Evolutionary conservation across 2,329 filamentous ascomycete genomes (phyloP), one percentile per base, ranked within the genome.

Genomic region (Verticillium zaregamsianum): DNA sequence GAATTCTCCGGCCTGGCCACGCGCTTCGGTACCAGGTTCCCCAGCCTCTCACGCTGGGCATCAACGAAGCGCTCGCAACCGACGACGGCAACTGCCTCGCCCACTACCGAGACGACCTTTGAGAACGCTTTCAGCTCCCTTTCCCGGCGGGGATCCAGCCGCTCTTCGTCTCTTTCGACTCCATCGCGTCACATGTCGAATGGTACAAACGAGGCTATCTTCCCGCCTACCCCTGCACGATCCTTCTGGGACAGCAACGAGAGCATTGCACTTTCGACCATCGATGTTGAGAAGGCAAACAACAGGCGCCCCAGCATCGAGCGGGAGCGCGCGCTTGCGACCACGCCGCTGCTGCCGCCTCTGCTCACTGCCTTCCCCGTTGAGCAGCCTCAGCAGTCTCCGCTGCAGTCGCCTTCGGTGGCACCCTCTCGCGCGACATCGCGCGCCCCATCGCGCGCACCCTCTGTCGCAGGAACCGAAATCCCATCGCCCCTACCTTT

Each of bases 291-390:
- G 54, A 80, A 80, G 60, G 80, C 81, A 40, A 86, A 82, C 64
- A 79, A 70, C 62, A 78, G 75, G 61, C 78, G 74, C 67, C 78
- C 68, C 71, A 86, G 68, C 74, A 84, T 76, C 74, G 86, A 77
- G 77, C 87, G 77, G 73, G 87, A 77, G 77, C 82, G 84, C 57
- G 76, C 78, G 54, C 71, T 91, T 67, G 90, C 91, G 0, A 90
- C 90, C 4, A 97, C 93, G 3, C 94, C 93, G 45, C 82, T 97
- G 8, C 82, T 97, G 2, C 93, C 93, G 8, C 93, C 93, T 0
- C 82, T 95, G 39, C 85, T 96, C 79, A 87, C 85, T 32, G 83
- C 85, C 61, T 76, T 81, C 25, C 77, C 82, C 37, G 76, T 79
- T 55, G 75, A 85, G 52, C 82, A 86, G 0, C 82, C 84, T 1